Evolutionary conservation across 129 eudicot genomes (phyloP), one percentile per base, ranked within the genome.

Genomic region (Saposhnikovia divaricata): DNA sequence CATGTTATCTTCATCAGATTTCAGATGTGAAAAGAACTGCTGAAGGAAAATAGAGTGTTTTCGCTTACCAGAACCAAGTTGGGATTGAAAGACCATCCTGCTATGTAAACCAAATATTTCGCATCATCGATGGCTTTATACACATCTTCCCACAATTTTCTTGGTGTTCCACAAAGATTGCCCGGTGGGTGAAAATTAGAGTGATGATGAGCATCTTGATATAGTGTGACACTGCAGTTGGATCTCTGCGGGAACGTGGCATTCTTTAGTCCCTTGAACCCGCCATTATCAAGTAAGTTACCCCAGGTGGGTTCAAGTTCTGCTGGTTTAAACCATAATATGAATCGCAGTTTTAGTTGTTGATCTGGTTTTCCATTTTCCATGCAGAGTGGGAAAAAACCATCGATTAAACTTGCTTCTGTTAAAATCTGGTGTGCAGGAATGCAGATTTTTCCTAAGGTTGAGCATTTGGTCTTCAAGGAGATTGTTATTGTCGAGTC

Each of bases 41-140:
- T 34, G 23, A 40, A 31, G 48, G 40, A 6, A 45, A n/a, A 12
- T 23, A 74, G 18, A 74, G 28, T 72, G 45, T 85, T 70, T 71
- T 70, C 48, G 80, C 87, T 87, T 84, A 95, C 97, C 92, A 95
- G 81, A 61, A 89, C 87, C 83, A 95, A 37, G 39, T 87, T 87
- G n/a, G 99, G 97, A 81, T 92, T 95, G 75, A 95, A 92, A 57
- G 97, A 92, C 97, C 99, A 95, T 76, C 97, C 96, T 42, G 93
- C 99, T 23, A 95, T 95, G 85, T 95, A 95, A 83, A 95, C 83
- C 78, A 92, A 77, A 83, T 95, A 87, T 85, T 95, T 92, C 61
- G 98, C 97, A 46, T 88, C 97, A 50, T 90, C 98, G 71, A 95
- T 84, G 71, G 96, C 97, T 78, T 81, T 83, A 28, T 86, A 95